Evolutionary conservation across 306 rosid genomes (phyloP).

Genomic region (Prunus salicina): DNA sequence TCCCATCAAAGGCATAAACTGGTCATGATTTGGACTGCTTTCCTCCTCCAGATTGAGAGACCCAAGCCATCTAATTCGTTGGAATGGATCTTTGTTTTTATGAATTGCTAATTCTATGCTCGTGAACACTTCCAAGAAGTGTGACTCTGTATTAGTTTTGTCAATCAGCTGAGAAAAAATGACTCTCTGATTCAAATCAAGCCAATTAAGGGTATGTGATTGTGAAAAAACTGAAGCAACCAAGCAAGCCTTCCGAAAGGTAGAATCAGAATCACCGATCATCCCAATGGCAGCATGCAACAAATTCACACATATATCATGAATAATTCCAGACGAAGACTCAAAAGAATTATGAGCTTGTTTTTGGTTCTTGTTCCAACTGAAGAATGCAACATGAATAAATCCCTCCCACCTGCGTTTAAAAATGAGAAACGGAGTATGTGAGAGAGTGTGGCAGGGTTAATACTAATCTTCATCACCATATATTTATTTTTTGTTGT

Average conservation of each 20-base stretch:
- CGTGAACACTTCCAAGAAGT: slow-evolving; percentile 48
- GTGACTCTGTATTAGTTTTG: slow-evolving; percentile 43
- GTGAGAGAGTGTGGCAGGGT: neutral
- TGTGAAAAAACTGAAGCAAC: slow-evolving; percentile 43
- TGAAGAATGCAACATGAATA: slow-evolving; percentile 56
- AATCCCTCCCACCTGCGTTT: slow-evolving; percentile 84
- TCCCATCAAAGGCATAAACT: slow-evolving; percentile 32
- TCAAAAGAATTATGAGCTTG: slow-evolving; percentile 23
- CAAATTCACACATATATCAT: slow-evolving; percentile 37
- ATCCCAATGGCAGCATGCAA: slow-evolving; percentile 66
- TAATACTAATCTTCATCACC: neutral
- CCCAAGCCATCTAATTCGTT: slow-evolving; percentile 57
- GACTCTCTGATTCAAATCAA: slow-evolving; percentile 43
- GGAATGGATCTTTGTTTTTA: slow-evolving; percentile 68
- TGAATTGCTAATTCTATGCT: slow-evolving; percentile 45
- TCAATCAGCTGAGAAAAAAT: slow-evolving; percentile 45
- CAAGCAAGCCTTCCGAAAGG: slow-evolving; percentile 77
- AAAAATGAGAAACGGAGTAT: slow-evolving; percentile 8
- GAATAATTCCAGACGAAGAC: slow-evolving; percentile 33
- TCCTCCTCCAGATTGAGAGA: slow-evolving; percentile 37
- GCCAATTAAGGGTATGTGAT: slow-evolving; percentile 33
- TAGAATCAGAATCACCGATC: slow-evolving; percentile 49
- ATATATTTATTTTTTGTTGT: neutral
- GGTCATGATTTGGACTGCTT: slow-evolving; percentile 21
- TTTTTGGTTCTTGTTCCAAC: slow-evolving; percentile 53